Evolutionary conservation across 176 grass and related monocot species (phyloP), one percentile per base, ranked within the genome.

Genomic region (Triticum aestivum): DNA sequence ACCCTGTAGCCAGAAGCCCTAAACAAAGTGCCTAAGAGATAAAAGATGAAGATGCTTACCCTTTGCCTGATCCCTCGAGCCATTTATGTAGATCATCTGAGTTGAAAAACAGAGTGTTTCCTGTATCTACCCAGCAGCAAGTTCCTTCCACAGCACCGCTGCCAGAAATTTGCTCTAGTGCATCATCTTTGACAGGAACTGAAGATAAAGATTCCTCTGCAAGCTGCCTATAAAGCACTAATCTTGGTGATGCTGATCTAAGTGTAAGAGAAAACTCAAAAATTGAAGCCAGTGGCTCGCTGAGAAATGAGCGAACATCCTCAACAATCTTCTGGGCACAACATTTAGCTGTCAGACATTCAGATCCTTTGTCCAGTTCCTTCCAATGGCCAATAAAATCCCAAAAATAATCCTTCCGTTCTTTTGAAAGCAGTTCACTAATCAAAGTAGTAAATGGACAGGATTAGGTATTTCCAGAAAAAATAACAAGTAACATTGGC

Each of bases 251-350:
- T 70, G 97, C 87, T 35, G 93, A 94, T 89, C 97, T 88, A 88
- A 98, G 97, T 78, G 90, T 89, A 87, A 98, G 90, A 91, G 97
- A 96, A 61, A 98, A 92, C 71, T 96, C 97, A 83, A 98, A 96
- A 82, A 98, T 75, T 67, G 88, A 91, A 88, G 90, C 85, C 35
- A 98, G 82, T 44, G 88, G 84, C 64, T 92, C 85, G 12, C 85
- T 98, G 52, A 98, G 87, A 90, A 98, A 80, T 65, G 88, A 88
- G 27, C 35, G 83, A 58, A 88, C 89, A 85, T 94, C 92, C 21
- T 93, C 85, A 47, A 92, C 82, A 84, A 98, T 94, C 86, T 87
- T 91, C 70, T 94, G 86, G 32, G 88, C 54, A 62, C 97, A 98
- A 79, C 97, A 98, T 90, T 91, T 98, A 73, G 94, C 92, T 8